Conservation (phyloP, 2,329 filamentous ascomycete species). For the Pseudopithomyces chartarum region DNA sequence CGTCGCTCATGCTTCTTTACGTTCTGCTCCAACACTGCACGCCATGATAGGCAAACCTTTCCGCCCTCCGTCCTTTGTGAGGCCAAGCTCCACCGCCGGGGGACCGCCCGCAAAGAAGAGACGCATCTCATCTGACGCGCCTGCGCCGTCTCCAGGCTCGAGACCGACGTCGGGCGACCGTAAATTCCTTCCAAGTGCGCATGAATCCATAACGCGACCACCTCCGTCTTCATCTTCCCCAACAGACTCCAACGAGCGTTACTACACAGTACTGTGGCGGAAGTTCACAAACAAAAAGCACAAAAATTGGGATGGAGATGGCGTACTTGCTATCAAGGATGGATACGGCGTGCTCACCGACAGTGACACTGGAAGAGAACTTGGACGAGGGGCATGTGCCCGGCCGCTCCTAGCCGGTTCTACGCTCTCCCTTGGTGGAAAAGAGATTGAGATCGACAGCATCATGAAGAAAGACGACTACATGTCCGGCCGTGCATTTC, state of each 20-base stretch:
- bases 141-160: slow-evolving; percentile 10
- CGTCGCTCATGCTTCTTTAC: not conserved
- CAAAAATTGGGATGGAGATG: slow-evolving; percentile 79
- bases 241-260: slow-evolving; percentile 38
- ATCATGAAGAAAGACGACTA: slow-evolving; percentile 65
- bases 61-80: slow-evolving; percentile 38
- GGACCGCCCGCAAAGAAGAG: slow-evolving; percentile 50
- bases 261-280: slow-evolving; percentile 59
- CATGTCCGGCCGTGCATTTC: slow-evolving; percentile 54
- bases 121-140: slow-evolving; percentile 42
- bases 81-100: slow-evolving; percentile 21
- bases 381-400: slow-evolving; percentile 63
- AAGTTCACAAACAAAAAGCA: slow-evolving; percentile 74
- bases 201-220: slow-evolving; percentile 23
- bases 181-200: slow-evolving; percentile 37
- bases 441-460: slow-evolving; percentile 71
- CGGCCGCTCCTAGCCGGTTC: slow-evolving; percentile 64
- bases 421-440: slow-evolving; percentile 66
- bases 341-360: slow-evolving; percentile 67
- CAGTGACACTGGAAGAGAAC: slow-evolving; percentile 62
- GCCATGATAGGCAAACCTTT: slow-evolving; percentile 40
- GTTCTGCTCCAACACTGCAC: not conserved
- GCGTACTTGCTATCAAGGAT: slow-evolving; percentile 62
- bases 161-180: slow-evolving; percentile 27
- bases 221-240: slow-evolving; percentile 11